Evolutionary conservation across 257 asterid species (phyloP).

Genomic region (Solanum megistacrolobum): DNA sequence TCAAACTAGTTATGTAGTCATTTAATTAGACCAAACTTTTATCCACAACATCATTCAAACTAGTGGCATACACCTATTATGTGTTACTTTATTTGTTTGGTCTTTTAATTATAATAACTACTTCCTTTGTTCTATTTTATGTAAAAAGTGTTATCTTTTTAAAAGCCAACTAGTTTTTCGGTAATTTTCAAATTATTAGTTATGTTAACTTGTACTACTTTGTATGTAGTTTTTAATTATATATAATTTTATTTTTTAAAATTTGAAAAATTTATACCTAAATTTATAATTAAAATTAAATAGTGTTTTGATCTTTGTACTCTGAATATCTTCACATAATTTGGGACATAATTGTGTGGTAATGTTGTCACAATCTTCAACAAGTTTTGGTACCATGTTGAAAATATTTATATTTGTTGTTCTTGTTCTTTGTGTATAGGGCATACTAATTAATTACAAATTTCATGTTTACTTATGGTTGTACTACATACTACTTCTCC

Average conservation of each 20-base stretch:
- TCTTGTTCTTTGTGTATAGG: not conserved
- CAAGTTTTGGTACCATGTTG: not conserved
- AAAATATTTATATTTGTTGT: not conserved
- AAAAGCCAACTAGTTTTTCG: not conserved
- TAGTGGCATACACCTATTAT: not conserved
- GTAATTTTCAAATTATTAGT: not conserved
- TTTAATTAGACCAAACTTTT: not conserved
- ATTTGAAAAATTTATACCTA: not conserved
- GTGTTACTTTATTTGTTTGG: not conserved
- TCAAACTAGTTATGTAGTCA: not conserved
- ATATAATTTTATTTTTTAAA: not conserved
- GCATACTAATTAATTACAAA: not conserved
- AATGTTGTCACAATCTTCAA: not conserved
- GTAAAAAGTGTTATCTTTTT: not conserved
- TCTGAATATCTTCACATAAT: not conserved
- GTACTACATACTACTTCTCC: not conserved
- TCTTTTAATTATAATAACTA: not conserved
- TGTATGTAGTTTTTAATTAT: not conserved
- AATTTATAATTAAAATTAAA: not conserved
- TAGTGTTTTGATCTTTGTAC: not conserved
- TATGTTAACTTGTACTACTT: not conserved
- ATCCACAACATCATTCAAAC: not conserved
- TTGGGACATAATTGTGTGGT: not conserved
- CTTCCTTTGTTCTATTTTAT: not conserved
- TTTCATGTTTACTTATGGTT: not conserved